These are phyloP conservation scores for Bidens hawaiensis DNA, from an alignment of 140 eudicot genomes.

Conservation along the genomic window DNA sequence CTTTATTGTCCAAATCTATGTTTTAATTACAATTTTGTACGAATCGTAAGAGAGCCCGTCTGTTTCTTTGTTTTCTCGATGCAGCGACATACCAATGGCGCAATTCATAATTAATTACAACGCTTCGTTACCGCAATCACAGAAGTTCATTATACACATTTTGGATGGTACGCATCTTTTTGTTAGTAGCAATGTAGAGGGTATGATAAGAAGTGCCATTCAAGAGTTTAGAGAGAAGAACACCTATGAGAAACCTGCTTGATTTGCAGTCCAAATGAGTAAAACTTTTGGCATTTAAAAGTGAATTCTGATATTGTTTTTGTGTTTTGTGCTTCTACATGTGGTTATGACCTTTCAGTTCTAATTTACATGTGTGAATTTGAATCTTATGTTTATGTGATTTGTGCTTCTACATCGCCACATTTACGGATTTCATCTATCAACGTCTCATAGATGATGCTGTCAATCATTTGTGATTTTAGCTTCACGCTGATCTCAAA, in stretches of 20 bases:
- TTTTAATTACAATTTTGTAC: not conserved
- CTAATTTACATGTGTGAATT: too few relatives aligned
- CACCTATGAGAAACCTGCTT: constrained; percentile 92
- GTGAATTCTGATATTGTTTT: not conserved
- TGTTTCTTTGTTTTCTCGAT: constrained; percentile 9
- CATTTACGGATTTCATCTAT: too few relatives aligned
- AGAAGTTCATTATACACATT: constrained; percentile 76
- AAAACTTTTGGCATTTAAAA: not conserved
- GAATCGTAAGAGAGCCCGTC: not conserved
- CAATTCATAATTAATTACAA: constrained; percentile 78
- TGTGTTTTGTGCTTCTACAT: constrained; percentile 1
- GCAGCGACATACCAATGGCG: constrained; percentile 97
- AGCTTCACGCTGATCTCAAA: too few relatives aligned
- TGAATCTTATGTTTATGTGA: too few relatives aligned
- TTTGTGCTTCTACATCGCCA: too few relatives aligned
- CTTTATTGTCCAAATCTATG: not conserved
- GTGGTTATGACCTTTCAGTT: not conserved
- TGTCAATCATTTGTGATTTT: too few relatives aligned
- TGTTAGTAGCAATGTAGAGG: constrained; percentile 69
- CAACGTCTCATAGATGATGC: too few relatives aligned
- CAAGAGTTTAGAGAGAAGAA: constrained; percentile 76
- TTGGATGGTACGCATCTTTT: constrained; percentile 71
- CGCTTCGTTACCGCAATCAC: constrained; percentile 63
- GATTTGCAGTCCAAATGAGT: not conserved
- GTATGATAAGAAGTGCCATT: constrained; percentile 72